Base-by-base conservation (phyloP, 257 asterid species). In the Nicotiana sylvestris region DNA sequence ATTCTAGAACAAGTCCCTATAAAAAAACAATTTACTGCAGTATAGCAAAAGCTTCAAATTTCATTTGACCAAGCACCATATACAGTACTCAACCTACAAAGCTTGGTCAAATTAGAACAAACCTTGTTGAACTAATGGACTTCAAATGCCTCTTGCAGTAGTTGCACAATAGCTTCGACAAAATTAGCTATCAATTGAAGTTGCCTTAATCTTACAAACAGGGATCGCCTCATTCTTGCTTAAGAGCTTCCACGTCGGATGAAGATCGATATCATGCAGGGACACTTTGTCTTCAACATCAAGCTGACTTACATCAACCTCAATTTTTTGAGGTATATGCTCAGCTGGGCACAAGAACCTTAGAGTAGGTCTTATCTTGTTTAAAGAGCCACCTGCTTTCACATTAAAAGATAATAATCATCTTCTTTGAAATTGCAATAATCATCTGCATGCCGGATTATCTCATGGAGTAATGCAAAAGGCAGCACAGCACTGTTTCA, bases 201-300 rank as follows among this genome's bases (percentile, higher is more conserved):
- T 85, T 0, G 97, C 86, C 91, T 83, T 88, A 78, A 96, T 87
- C 93, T 92, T 94, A 83, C 99, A 96, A n/a, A 93, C 88, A 49
- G 99, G 99, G 88, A 90, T 85, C 0, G 81, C 83, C 77, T 89
- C 95, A 30, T 94, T 86, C 87, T 94, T 96, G 68, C 94, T 92
- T 39, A 96, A 91, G 86, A 93, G 98, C 92, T 93, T 93, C 97
- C 94, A 64, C 85, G 92, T 80, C 1, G 97, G 96, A 86, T 96
- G 93, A 85, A 93, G 89, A 30, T n/a, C 78, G 3, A 94, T 85
- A 21, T 93, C 97, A 7, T 87, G 86, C 84, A 93, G 86, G 49
- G 87, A 87, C 60, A 94, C 84, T 78, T 84, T 86, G 84, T 96
- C 99, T 67, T 90, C 99, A 7, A 96, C 88, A 83, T 96, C 99